These are phyloP conservation scores for Lonicera japonica DNA, from an alignment of 129 eudicot genomes.

Conservation along the genomic window DNA sequence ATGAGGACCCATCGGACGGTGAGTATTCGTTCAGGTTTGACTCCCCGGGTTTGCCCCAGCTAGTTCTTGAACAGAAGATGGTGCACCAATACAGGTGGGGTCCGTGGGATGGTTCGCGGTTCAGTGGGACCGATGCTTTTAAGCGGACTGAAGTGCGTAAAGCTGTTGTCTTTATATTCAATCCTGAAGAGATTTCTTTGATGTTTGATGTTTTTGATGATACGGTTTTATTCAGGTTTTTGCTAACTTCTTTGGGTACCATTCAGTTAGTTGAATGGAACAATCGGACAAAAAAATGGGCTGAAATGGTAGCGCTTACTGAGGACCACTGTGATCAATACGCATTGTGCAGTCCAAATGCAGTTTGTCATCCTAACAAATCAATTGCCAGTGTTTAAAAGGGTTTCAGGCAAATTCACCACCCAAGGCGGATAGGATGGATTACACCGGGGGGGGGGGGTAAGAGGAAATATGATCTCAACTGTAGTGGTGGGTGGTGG, in stretches of 20 bases:
- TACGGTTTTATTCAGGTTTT: constrained; percentile 27
- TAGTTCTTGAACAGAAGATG: constrained; percentile 22
- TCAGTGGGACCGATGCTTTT: constrained; percentile 35
- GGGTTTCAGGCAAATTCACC: constrained; percentile 41
- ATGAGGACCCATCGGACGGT: constrained; percentile 41
- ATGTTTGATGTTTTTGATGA: constrained; percentile 21
- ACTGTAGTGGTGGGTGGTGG: constrained; percentile 29
- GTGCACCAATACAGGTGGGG: constrained; percentile 39
- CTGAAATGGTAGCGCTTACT: constrained; percentile 28
- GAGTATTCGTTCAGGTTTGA: constrained; percentile 31
- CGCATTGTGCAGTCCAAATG: constrained; percentile 52
- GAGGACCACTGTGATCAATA: constrained; percentile 46
- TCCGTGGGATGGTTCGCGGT: constrained; percentile 47
- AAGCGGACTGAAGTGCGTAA: constrained; percentile 25
- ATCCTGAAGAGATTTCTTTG: constrained; percentile 21
- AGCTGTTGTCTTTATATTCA: constrained; percentile 11
- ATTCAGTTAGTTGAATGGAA: constrained; percentile 40
- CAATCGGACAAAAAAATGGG: constrained; percentile 25
- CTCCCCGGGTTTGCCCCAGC: constrained; percentile 28
- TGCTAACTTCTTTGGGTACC: constrained; percentile 32
- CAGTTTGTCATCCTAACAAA: constrained; percentile 36
- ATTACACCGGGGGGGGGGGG: constrained; percentile 38
- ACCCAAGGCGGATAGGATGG: constrained; percentile 28
- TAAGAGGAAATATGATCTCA: constrained; percentile 15
- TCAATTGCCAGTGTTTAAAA: constrained; percentile 41